Evolutionary conservation across 2,329 filamentous ascomycete genomes (phyloP).

Genomic region (Aspergillus tanneri): DNA sequence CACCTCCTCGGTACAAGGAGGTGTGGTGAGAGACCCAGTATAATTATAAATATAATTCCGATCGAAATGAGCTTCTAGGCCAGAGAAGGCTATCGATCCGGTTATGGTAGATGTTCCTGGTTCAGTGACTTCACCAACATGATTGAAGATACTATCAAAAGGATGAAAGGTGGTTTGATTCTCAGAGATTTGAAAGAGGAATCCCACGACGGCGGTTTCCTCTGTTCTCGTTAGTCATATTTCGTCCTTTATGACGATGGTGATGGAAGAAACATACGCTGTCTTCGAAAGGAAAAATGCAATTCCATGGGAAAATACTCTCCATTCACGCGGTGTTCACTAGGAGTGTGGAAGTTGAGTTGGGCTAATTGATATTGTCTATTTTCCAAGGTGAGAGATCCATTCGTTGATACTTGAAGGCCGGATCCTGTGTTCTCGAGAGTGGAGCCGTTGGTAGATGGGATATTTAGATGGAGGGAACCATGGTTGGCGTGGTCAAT

Average conservation of each 20-base stretch:
- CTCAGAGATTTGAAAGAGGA: constrained; percentile 45
- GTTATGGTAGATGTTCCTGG: constrained; percentile 43
- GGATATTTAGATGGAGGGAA: constrained; percentile 25
- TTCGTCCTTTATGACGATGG: not conserved
- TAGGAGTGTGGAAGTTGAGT: constrained; percentile 62
- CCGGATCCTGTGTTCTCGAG: constrained; percentile 52
- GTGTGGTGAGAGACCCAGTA: constrained; percentile 61
- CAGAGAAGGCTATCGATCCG: constrained; percentile 45
- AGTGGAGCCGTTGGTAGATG: constrained; percentile 18
- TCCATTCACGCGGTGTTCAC: constrained; percentile 56
- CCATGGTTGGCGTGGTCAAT: constrained; percentile 19
- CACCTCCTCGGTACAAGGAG: constrained; percentile 60
- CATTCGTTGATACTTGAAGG: constrained; percentile 53
- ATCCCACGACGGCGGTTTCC: constrained; percentile 41
- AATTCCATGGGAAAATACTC: constrained; percentile 54
- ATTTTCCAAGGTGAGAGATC: constrained; percentile 45
- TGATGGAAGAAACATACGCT: constrained; percentile 31
- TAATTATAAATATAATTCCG: constrained; percentile 51
- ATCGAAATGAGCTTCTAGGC: constrained; percentile 41
- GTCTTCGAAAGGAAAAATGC: constrained; percentile 60
- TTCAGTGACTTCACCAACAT: constrained; percentile 40
- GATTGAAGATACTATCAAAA: constrained; percentile 50
- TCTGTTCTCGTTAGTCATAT: constrained; percentile 1
- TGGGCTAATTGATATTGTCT: constrained; percentile 50
- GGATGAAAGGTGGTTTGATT: constrained; percentile 40